A percentile compares a stretch with the other conserved stretches of the same genome.
These are phyloP conservation scores for Pythium rishiriense DNA, from an alignment of 352 stramenopile species.

Conservation along the genomic window DNA sequence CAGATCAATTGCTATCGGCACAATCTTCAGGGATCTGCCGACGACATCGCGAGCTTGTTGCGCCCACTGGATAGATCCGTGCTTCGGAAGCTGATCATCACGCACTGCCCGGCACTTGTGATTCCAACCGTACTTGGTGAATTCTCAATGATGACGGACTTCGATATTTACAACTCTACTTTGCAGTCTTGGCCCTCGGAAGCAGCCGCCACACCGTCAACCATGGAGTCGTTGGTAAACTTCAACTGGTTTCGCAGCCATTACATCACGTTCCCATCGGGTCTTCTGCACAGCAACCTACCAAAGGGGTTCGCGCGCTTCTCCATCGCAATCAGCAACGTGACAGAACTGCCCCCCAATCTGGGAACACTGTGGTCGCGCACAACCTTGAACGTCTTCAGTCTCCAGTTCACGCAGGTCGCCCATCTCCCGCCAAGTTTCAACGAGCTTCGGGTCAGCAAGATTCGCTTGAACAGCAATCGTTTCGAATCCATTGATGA, in stretches of 20 bases:
- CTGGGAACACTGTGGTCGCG: constrained; percentile 12
- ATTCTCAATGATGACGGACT: constrained; percentile 6
- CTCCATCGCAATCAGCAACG: constrained; percentile 16
- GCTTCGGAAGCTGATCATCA: constrained; percentile 23
- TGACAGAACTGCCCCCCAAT: constrained; percentile 17
- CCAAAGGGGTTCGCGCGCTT: constrained; percentile 18
- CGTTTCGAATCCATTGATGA: constrained; percentile 6
- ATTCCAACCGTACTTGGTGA: constrained; percentile 15
- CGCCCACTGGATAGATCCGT: constrained; percentile 6
- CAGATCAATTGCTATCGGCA: constrained; percentile 25
- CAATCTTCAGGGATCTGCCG: background rate
- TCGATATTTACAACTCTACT: constrained; percentile 18
- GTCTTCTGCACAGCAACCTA: constrained; percentile 12
- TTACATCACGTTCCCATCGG: constrained; percentile 5
- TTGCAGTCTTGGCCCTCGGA: constrained; percentile 12
- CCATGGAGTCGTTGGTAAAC: constrained; percentile 11
- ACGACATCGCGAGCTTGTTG: constrained; percentile 7
- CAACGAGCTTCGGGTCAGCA: background rate
- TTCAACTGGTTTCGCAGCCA: constrained; percentile 16
- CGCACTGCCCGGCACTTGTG: constrained; percentile 21
- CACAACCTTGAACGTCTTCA: constrained; percentile 16
- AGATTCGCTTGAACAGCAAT: constrained; percentile 22
- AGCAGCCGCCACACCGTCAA: constrained; percentile 16
- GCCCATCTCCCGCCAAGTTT: constrained; percentile 8
- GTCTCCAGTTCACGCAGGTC: constrained; percentile 18